Evolutionary conservation across 768 basidiomycete species (phyloP), one percentile per base, ranked within the genome.

Genomic region (Boletus tomentosulus): DNA sequence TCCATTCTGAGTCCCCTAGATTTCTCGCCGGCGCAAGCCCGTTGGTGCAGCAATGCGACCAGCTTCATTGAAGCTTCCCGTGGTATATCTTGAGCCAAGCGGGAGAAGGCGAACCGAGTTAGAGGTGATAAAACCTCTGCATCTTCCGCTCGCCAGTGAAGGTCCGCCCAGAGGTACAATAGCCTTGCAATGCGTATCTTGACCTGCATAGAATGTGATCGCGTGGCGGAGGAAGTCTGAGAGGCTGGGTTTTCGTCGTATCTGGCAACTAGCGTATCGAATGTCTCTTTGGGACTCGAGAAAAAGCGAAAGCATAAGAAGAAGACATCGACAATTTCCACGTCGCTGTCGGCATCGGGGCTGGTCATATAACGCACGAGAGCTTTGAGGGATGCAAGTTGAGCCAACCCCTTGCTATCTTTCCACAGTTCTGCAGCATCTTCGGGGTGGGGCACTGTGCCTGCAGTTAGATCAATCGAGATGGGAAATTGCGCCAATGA

Each of bases 231-330:
- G 51, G 58, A 62, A 15, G 50, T 67, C 59, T 46, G 64, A 53
- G 25, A 57, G 33, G 13, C 16, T 46, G 48, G 31, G 31, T 25
- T 37, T 53, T 76, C 74, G 48, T 80, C 67, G 66, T 81, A 91
- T 39, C 86, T 79, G 6, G 63, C 64, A 25, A 80, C 57, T 24
- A 84, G 65, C 6, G 73, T 67, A 0, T 70, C 66, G 33, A 82
- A 70, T 11, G 84, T 71, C 7, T 76, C 72, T 15, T 42, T 27
- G 0, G 88, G 78, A 0, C 75, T 74, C 13, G 80, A 77, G 72
- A 87, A 89, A 56, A 82, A 77, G 27, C 87, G 82, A 70, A 89
- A 91, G 48, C 79, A 82, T n/a, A 83, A 69, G 69, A 88, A 84
- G 71, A 91, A 87, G 2, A 80, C 67, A 55, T 78, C 66, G 55